A percentile compares a stretch with the other conserved stretches of the same genome.
Evolutionary conservation across 306 rosid genomes (phyloP).

Genomic region (Betula pendula): DNA sequence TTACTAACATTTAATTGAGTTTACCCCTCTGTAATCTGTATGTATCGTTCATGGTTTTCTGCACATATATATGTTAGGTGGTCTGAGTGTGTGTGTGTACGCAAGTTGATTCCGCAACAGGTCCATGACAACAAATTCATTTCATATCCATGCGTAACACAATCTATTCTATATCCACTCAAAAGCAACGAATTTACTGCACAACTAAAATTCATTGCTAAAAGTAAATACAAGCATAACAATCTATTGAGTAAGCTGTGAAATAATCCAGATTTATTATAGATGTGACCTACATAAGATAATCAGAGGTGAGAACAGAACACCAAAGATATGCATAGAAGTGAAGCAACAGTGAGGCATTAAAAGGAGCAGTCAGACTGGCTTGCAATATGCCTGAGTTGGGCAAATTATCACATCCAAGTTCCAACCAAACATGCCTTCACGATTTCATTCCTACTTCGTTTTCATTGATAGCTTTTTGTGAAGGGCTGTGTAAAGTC

Average conservation of each 20-base stretch:
- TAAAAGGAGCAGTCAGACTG: not conserved
- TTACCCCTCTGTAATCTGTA: too few species aligned
- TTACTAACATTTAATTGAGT: too few species aligned
- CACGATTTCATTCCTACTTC: not conserved
- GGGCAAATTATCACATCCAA: not conserved
- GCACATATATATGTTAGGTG: too few species aligned
- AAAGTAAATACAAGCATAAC: not conserved
- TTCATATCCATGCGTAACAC: not conserved
- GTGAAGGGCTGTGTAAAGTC: conserved; percentile 12
- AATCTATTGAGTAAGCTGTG: not conserved
- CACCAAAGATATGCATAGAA: not conserved
- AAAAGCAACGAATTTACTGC: not conserved
- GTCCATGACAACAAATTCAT: not conserved
- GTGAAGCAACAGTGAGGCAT: not conserved
- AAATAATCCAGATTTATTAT: not conserved
- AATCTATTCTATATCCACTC: not conserved
- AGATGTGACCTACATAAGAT: not conserved
- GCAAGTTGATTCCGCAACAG: not conserved
- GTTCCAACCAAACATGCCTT: not conserved
- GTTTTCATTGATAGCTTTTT: not conserved
- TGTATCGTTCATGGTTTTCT: too few species aligned
- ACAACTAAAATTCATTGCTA: not conserved
- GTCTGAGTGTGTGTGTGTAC: too few species aligned
- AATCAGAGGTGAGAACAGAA: not conserved
- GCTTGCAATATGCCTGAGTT: not conserved